Base-by-base conservation (phyloP, 2,329 filamentous ascomycete species). In the Aureobasidium sp. region DNA sequence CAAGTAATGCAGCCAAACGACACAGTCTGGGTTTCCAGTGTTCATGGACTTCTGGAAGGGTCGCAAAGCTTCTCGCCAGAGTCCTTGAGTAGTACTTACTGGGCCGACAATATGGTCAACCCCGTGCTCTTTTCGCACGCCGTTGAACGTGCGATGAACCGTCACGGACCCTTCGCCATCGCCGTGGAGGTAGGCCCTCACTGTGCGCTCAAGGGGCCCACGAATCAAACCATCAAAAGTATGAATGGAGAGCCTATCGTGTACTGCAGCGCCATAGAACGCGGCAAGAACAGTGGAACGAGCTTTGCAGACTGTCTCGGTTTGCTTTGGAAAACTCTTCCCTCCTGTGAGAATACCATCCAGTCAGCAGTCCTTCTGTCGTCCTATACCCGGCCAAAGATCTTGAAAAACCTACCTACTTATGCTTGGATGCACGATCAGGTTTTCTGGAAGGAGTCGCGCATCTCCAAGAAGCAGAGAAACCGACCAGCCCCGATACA, bases 101-200 rank as follows among this genome's bases (percentile, higher is more conserved):
- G 77, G 78, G 65, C 58, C 1, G 68, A 74, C 23, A 80, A 79
- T 63, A 74, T 79, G 74, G 61, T 68, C 0, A 65, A 70, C 17
- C 69, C 76, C 1, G 76, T 79, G 0, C 64, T 75, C 0, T 80
- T 79, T 58, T 66, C 67, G 5, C 70, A 77, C 47, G 77, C 78
- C 0, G 46, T 79, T 1, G 60, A 29, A 10, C 46, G 27, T 40
- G 72, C 2, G 6, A 72, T 6, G n/a, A 65, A 3, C 37, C 62
- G 8, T 17, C 27, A 21, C 35, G 66, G 65, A 0, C 42, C 64
- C 0, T 69, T 73, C 21, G 71, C 74, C 37, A 67, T 73, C 13
- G 71, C 65, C 17, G 65, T 79, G 5, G 78, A 79, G 51, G 62
- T 79, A 7, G 77, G 77, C 0, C 74, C 77, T 1, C 77, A 79